Evolutionary conservation across 257 asterid genomes (phyloP).

Genomic region (Lithospermum erythrorhizon): DNA sequence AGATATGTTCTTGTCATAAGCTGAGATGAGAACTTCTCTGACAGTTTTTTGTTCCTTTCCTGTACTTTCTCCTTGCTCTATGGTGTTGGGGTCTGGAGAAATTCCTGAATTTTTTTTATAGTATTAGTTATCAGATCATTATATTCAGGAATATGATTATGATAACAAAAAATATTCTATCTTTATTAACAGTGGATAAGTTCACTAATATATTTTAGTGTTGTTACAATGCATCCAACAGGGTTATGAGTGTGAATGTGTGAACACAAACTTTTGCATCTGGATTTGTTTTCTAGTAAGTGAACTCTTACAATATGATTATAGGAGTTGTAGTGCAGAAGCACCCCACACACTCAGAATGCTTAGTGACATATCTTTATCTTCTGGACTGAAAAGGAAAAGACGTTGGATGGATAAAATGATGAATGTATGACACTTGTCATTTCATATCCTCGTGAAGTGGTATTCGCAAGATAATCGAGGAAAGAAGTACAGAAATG

Average conservation of each 20-base stretch:
- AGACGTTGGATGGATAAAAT: not conserved
- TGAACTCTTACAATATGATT: constrained; percentile 15
- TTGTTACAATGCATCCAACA: too few relatives aligned
- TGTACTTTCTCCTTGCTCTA: constrained; percentile 27
- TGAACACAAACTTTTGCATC: not conserved
- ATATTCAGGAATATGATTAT: not conserved
- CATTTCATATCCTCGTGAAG: constrained; percentile 35
- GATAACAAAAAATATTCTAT: not conserved
- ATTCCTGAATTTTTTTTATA: constrained; percentile 52
- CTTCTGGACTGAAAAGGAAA: not conserved
- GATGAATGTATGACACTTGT: not conserved
- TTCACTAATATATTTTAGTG: too few relatives aligned
- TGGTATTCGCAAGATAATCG: constrained; percentile 72
- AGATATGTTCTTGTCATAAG: constrained; percentile 72
- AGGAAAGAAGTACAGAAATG: constrained; percentile 6
- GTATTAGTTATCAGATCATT: not conserved
- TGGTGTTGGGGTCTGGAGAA: constrained; percentile 41
- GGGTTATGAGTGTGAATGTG: not conserved
- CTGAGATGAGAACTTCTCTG: constrained; percentile 60
- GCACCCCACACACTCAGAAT: constrained; percentile 9
- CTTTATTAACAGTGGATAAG: too few relatives aligned
- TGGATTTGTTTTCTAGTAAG: not conserved
- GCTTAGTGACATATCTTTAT: constrained; percentile 24
- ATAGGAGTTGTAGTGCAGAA: constrained; percentile 22
- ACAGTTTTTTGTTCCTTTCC: constrained; percentile 45